A percentile compares a stretch with the other conserved stretches of the same genome.
Conservation (phyloP, 2,329 filamentous ascomycete species). For the Huntiella omanensis region DNA sequence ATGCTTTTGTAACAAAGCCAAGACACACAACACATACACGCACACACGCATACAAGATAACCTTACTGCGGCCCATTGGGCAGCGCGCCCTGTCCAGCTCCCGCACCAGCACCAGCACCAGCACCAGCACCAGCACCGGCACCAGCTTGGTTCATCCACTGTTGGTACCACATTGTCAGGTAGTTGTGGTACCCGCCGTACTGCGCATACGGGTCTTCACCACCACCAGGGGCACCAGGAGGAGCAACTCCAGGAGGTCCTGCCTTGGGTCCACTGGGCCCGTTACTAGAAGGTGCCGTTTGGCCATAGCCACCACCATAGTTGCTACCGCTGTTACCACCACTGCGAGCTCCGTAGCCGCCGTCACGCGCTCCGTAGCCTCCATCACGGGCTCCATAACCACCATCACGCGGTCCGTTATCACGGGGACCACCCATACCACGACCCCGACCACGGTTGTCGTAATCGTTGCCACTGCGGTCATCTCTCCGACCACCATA, state of each 20-base stretch:
- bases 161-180: slow-evolving; percentile 63
- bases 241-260: slow-evolving; percentile 18
- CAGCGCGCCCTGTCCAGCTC: slow-evolving; percentile 11
- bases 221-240: slow-evolving; percentile 19
- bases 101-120: slow-evolving; percentile 22
- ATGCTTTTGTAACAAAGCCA: not conserved
- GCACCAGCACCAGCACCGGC: slow-evolving; percentile 20
- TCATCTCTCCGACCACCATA: slow-evolving; percentile 8
- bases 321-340: slow-evolving; percentile 9
- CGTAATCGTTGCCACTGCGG: slow-evolving; percentile 5
- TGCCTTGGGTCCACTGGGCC: slow-evolving; percentile 18
- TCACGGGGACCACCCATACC: not conserved
- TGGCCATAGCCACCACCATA: slow-evolving; percentile 5
- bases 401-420: slow-evolving; percentile 9
- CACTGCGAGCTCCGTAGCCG: slow-evolving; percentile 6
- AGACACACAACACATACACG: slow-evolving; percentile 1
- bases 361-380: slow-evolving; percentile 8
- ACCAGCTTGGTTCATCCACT: slow-evolving; percentile 29
- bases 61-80: slow-evolving; percentile 11
- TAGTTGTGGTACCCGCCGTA: slow-evolving; percentile 76
- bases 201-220: slow-evolving; percentile 53
- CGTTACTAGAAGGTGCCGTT: not conserved
- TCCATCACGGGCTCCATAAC: slow-evolving; percentile 7
- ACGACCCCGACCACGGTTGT: not conserved
- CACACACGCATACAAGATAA: not conserved